Evolutionary conservation across 768 basidiomycete genomes (phyloP), one percentile per base, ranked within the genome.

Genomic region (Trametes villosa): DNA sequence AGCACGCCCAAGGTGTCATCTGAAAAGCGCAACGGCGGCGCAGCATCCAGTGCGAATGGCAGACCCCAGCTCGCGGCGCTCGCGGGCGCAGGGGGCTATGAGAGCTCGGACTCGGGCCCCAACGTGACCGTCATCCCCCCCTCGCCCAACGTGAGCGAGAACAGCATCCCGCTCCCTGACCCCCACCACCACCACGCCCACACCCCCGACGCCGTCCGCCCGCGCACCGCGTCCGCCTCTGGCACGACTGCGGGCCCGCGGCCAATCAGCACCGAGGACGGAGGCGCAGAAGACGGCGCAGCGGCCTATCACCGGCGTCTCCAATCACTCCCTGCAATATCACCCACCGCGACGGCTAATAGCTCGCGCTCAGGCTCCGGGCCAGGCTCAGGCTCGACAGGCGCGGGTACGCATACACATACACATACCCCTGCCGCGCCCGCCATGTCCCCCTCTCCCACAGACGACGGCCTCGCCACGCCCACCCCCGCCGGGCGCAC

Each of bases 111-210:
- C 45, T 68, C 65, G 27, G 68, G 69, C 9, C 71, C 65, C 8
- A 71, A 71, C 50, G 72, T 75, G 18, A 75, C 73, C 2, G 65
- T 75, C 41, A 70, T 75, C 20, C 75, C 74, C 6, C 74, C 74
- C 0, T 75, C 75, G 7, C 75, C 74, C 2, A 67, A 62, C 54
- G 49, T 59, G 52, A 68, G 57, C 57, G 53, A 53, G 47, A 64
- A 67, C 44, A 45, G 40, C 42, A 57, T 65, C 38, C 52, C 53
- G 27, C 60, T 64, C 52, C 52, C 52, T 18, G 48, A 53, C 45
- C 53, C 36, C 34, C 24, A 51, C 60, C 22, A 53, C 40, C 22
- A 33, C 46, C 45, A 45, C 24, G 15, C 6, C 41, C 53, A 49
- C 50, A 11, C 40, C 34, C 22, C 40, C 53, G 24, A 44, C 42